Evolutionary conservation across 495 filamentous ascomycete genomes (phyloP), one percentile per base, ranked within the genome.

Genomic region (Trichocladium antarcticum): DNA sequence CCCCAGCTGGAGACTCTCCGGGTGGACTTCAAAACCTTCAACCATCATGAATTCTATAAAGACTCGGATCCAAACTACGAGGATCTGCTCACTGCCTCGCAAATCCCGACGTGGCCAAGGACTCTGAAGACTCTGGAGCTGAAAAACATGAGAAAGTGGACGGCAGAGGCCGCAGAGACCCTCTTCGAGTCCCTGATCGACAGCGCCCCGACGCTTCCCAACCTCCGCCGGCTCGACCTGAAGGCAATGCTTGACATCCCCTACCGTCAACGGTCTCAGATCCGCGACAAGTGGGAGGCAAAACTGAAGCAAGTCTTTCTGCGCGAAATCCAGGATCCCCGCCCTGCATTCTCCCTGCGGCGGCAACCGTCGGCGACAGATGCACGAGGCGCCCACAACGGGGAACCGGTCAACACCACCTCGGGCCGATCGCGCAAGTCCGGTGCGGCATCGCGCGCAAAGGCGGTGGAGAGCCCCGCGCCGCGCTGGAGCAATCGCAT

Each of bases 171-270:
- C 3, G 87, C 84, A 1, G 76, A 85, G 50, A 74, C 73, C 19
- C 84, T 95, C 59, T 87, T 95, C 59, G 74, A 72, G 20, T 89
- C 83, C 16, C 69, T 95, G 1, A 71, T 87, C 5, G 71, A 87
- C 38, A 76, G 76, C 22, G 85, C 88, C 0, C 66, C 72, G 1
- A 64, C 68, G 0, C 67, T 95, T 6, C 74, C 64, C 0, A 66
- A 79, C 36, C 72, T 95, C 21, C 80, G 87, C 3, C 66, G 71
- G 12, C 66, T 95, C 17, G 68, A 71, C 5, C 74, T 95, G 22
- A 82, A 82, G 48, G 78, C 81, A 21, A 87, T 85, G 53, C 64
- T 95, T 21, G 72, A 80, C 45, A 81, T 84, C 40, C 76, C 77
- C 16, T 92, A 86, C 84, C 81, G 85, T 41, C 81, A 88, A 51